Base-by-base conservation (phyloP, 805 yeast species). In the Yamadazyma paraphyllophila region DNA sequence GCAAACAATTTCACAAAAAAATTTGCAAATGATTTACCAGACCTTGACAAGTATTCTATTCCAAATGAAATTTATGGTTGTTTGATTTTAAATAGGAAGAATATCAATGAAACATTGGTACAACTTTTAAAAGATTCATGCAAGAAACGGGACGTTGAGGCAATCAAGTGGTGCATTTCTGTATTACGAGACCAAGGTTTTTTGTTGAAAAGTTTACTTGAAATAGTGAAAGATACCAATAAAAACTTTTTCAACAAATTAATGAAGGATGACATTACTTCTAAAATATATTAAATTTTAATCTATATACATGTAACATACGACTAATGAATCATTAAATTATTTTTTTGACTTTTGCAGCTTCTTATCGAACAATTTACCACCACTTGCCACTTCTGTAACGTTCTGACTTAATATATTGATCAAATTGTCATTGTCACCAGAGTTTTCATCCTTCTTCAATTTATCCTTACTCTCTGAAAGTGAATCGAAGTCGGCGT, bases 331-430 rank as follows among this genome's bases (percentile, higher is more conserved):
- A 20, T 14, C 7, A 10, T 16, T 37, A 5, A 12, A 39, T 30
- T 50, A 49, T 43, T 56, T 55, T 53, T 60, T 62, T 54, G 70
- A 71, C 60, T 69, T 74, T 14, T 65, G 62, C 57, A 69, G 71
- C 65, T 73, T 76, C 63, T 72, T 76, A 39, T 68, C 71, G 32
- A 63, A 71, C 48, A 80, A 62, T 48, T 71, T 69, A 55, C 84
- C 85, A 50, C 84, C 84, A 55, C 73, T 66, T 55, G 71, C 78
- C 36, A 80, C 81, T 52, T 78, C 80, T 50, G 71, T 67, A 20
- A 66, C 82, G 49, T 77, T 76, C 51, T 76, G 74, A 6, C 85
- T 85, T 67, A 85, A 63, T 53, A 85, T 67, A 41, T 78, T 83
- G 45, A 83, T 61, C 59, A 81, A 81, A 44, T 74, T 82, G 53